Base-by-base conservation (phyloP, 225 moss, liverwort and hornwort species). In the Anthoceros angustus region DNA sequence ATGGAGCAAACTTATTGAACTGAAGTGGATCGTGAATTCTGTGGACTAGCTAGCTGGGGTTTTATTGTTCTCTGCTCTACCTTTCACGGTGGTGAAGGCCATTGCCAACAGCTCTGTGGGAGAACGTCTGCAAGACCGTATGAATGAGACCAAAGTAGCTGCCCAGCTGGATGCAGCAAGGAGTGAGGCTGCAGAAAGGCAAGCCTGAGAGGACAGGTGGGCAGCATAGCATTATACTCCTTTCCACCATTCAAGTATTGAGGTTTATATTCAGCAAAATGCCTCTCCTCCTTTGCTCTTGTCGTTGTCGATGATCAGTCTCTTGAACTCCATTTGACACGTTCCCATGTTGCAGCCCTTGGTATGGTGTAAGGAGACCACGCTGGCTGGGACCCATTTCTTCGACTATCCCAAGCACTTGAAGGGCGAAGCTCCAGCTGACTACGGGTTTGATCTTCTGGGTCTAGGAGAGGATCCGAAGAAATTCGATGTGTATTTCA, bases 61-160 rank as follows among this genome's bases (percentile, higher is more conserved):
- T 69, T 86, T 95, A n/a, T 64, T 91, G 21, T 76, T 95, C 65
- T 95, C 94, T 16, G 94, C 94, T 20, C 76, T 95, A 45, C 94
- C 94, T 7, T 95, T 95, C 77, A 83, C 90, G n/a, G 69, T 83
- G 45, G 94, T 95, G 40, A 95, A 95, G 75, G 86, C 80, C 69
- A 86, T 95, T 26, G 90, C 94, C 69, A 95, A 88, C 65, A 91
- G 94, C 64, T 85, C 94, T 16, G 39, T 88, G 46, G 94, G 94
- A 62, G 88, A 90, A 79, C 46, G 78, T 68, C 79, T 95, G 40
- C 94, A 88, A 75, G 78, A 86, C 73, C 82, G 83, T 39, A 91
- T 91, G 85, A 76, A 85, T 63, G 74, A 80, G 66, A 81, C 83
- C 18, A 91, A 85, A 64, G 41, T 73, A 12, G 78, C 77, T 74